These are phyloP conservation scores for Salvia rosmarinus DNA, from an alignment of 257 asterid species.

Conservation along the genomic window DNA sequence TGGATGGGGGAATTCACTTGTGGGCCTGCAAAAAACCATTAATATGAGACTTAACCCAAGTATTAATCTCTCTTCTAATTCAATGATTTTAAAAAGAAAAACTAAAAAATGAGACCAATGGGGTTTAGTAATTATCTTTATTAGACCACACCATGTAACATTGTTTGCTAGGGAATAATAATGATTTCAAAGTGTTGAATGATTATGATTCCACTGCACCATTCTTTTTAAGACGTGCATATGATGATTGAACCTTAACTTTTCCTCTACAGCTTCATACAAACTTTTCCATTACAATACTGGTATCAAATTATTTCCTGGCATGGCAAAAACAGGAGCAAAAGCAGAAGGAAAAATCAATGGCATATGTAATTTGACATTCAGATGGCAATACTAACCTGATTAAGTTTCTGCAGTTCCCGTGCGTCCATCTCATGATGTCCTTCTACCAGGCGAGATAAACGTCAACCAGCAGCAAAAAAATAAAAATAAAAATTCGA, in stretches of 20 bases:
- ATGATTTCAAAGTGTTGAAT: conserved; percentile 34
- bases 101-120: not conserved
- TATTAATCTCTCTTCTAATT: not conserved
- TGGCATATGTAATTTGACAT: too few relatives aligned
- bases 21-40: conserved; percentile 64
- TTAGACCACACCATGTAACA: conserved; percentile 58
- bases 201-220: conserved; percentile 34
- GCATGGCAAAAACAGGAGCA: too few relatives aligned
- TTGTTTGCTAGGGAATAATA: conserved; percentile 49
- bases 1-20: conserved; percentile 97
- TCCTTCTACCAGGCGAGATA: too few relatives aligned
- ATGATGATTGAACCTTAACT: conserved; percentile 43
- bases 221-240: conserved; percentile 25
- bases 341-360: too few relatives aligned
- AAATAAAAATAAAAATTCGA: too few relatives aligned
- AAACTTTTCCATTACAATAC: conserved; percentile 32
- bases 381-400: too few relatives aligned
- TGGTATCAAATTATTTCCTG: conserved; percentile 21
- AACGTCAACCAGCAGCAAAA: too few relatives aligned
- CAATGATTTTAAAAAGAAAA: not conserved
- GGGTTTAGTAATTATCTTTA: conserved; percentile 37
- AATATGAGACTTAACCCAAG: not conserved
- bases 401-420: too few relatives aligned
- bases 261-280: not conserved
- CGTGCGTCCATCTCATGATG: too few relatives aligned